phyloP scores from a whole-genome alignment of 2,329 filamentous ascomycete species.

The Aspergillus flavus region DNA sequence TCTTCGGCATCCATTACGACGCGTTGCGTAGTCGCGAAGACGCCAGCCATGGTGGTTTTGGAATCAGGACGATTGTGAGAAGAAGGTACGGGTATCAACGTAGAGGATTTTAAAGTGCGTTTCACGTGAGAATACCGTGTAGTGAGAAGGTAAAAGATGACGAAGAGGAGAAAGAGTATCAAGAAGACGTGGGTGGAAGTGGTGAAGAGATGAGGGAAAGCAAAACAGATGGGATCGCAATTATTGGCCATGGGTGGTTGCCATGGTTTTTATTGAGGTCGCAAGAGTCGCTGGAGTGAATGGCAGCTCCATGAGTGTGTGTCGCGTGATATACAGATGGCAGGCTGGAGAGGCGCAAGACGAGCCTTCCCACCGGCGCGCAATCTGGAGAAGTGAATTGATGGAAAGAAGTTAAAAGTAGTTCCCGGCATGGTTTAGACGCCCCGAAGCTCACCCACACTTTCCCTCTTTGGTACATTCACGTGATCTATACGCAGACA shows the following conservation, averaged over 20 bases:
- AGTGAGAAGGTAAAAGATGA: background rate
- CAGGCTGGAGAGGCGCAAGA: background rate
- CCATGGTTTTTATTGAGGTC: slow-evolving; percentile 15
- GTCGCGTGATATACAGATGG: background rate
- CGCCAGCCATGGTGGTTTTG: slow-evolving; percentile 16
- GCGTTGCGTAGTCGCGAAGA: slow-evolving; percentile 9
- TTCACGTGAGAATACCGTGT: background rate
- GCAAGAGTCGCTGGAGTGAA: slow-evolving; percentile 13
- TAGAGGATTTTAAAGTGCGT: background rate
- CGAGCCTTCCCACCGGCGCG: slow-evolving; percentile 4
- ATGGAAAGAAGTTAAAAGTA: slow-evolving; percentile 6
- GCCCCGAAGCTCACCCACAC: background rate
- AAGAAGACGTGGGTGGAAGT: background rate
- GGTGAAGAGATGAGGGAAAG: slow-evolving; percentile 8
- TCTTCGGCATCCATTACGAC: slow-evolving; percentile 10
- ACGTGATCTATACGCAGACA: background rate
- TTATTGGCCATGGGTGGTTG: slow-evolving; percentile 18
- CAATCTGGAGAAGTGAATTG: slow-evolving; percentile 7
- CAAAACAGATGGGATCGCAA: slow-evolving; percentile 16
- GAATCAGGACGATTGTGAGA: background rate
- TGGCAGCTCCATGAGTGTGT: slow-evolving; percentile 15
- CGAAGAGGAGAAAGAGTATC: slow-evolving; percentile 9
- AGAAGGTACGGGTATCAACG: background rate
- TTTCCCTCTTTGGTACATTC: background rate
- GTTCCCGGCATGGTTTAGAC: slow-evolving; percentile 4